phyloP scores from a whole-genome alignment of 75 land plant genomes.

The Gnetum montanum region DNA sequence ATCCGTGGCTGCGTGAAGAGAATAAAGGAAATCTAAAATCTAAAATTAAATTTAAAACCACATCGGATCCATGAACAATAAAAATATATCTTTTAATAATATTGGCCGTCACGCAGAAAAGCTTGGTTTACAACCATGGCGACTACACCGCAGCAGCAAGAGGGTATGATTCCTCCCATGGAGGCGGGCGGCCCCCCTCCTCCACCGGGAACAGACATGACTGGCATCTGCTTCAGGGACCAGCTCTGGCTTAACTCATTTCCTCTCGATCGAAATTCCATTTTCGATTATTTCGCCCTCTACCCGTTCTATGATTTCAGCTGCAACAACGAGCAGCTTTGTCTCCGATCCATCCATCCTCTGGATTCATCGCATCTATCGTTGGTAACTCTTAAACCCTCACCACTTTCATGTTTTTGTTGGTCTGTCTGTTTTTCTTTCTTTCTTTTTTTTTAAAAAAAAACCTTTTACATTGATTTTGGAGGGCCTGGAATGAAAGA shows the following conservation, averaged over 20 bases:
- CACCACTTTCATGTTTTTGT: no score
- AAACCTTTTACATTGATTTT: no score
- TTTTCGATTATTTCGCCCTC: constrained; percentile 95
- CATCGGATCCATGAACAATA: no score
- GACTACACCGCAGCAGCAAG: constrained; percentile 20
- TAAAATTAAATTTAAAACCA: no score
- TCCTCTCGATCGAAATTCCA: constrained; percentile 79
- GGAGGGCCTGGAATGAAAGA: no score
- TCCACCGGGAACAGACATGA: constrained; percentile 92
- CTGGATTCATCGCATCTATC: constrained; percentile 85
- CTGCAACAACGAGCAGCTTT: constrained; percentile 88
- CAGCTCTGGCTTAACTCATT: constrained; percentile 91
- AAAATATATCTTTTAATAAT: no score
- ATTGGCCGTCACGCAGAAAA: no score
- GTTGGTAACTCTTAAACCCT: no score
- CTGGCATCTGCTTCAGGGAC: constrained; percentile 94
- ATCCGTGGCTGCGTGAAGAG: no score
- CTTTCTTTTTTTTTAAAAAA: not conserved
- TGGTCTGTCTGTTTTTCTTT: no score
- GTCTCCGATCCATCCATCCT: constrained; percentile 79
- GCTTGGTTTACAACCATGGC: no score
- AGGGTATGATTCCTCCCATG: not conserved
- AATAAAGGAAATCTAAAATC: no score
- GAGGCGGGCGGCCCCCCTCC: constrained; percentile 15
- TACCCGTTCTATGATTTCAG: constrained; percentile 90